Base-by-base conservation (phyloP, 176 grass and related monocot genomes). In the Aegilops tauschii region DNA sequence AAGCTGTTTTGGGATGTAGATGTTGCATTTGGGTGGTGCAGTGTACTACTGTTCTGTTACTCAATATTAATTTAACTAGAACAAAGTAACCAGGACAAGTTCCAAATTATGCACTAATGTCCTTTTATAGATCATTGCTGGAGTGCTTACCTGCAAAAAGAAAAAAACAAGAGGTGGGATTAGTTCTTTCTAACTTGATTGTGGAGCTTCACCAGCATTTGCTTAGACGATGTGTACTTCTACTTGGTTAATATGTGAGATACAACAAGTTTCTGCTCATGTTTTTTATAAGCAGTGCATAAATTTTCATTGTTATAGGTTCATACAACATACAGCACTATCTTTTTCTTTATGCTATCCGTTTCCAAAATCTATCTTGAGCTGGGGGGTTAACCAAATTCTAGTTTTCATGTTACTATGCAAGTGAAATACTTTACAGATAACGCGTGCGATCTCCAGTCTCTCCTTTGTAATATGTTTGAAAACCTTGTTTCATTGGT, bases 171-270 rank as follows among this genome's bases (percentile, higher is more conserved):
- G 45, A 73, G 28, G 17, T 80, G 31, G 42, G 3, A 84, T 10
- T 73, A 64, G 64, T 72, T 79, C 7, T 29, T 84, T 73, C 21
- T 64, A 25, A 79, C 21, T 58, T 85, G 50, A 49, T 45, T 81
- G 17, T 20, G 27, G 32, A 75, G 31, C 44, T 45, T 76, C 5
- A 58, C 6, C 54, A 20, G 6, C 1, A 75, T 67, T 42, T 85
- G 23, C 12, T 85, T 80, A 27, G 17, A 78, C 12, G 31, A 44
- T 66, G 20, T 85, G 27, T 23, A 25, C 12, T 61, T 72, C 73
- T 74, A 39, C 36, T 85, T 67, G 45, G 68, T 86, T 68, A 31
- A 69, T 86, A 78, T 34, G 35, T 65, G 65, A 69, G 30, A 69
- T 86, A 69, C 66, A 39, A 0, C 27, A 23, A 79, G 62, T 12